Percentiles rank a stretch among this genome's conserved stretches.
phyloP scores from a whole-genome alignment of 768 basidiomycete species.

The Paxillus involutus region DNA sequence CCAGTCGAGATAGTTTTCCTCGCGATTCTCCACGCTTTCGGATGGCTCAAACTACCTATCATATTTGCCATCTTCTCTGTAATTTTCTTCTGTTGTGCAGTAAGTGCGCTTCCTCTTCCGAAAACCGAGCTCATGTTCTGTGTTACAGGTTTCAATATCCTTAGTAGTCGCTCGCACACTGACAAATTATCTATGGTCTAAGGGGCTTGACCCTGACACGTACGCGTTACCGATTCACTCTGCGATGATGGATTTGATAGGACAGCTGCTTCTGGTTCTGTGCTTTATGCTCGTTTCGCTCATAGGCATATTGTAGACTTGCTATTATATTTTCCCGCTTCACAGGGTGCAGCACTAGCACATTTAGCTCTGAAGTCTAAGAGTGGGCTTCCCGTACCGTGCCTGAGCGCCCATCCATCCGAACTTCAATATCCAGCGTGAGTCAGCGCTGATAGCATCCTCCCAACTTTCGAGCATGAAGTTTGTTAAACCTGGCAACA shows the following conservation, averaged over 20 bases:
- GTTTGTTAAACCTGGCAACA: too few relatives aligned
- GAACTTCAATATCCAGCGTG: too few relatives aligned
- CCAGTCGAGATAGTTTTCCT: conserved; percentile 82
- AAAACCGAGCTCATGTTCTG: neutral
- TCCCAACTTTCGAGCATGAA: too few relatives aligned
- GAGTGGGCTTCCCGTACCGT: too few relatives aligned
- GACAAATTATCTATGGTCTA: conserved; percentile 78
- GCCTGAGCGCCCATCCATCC: too few relatives aligned
- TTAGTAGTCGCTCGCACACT: conserved; percentile 63
- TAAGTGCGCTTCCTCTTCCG: conserved; percentile 39
- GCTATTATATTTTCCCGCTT: neutral
- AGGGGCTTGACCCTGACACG: conserved; percentile 81
- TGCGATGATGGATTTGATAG: conserved; percentile 82
- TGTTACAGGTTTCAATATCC: conserved; percentile 63
- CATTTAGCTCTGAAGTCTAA: too few relatives aligned
- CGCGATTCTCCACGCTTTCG: conserved; percentile 56
- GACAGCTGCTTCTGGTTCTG: conserved; percentile 75
- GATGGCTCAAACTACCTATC: conserved; percentile 76
- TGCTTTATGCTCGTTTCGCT: conserved; percentile 68
- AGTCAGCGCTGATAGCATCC: too few relatives aligned
- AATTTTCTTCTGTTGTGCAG: conserved; percentile 73
- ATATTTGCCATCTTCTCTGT: conserved; percentile 69
- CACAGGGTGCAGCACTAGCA: too few relatives aligned
- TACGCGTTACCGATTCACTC: conserved; percentile 94
- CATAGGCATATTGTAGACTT: conserved; percentile 30